Conservation (phyloP, 192 early-diverging fungal genomes). For the Backusella tuberculispora region DNA sequence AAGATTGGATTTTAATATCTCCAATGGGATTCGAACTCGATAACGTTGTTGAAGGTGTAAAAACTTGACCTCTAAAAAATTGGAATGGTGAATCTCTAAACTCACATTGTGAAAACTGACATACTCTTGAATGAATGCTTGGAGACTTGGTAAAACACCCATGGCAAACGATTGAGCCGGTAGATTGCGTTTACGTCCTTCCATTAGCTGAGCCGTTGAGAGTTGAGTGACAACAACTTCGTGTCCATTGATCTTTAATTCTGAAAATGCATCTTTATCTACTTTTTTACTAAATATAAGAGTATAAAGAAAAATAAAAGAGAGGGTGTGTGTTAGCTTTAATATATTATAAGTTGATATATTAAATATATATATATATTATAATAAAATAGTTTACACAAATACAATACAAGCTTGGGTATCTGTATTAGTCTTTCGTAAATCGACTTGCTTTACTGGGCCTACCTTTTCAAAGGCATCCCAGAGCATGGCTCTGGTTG, state of each 20-base stretch:
- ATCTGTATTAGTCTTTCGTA: neutral
- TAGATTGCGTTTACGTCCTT: neutral
- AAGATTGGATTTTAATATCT: neutral
- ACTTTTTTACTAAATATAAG: neutral
- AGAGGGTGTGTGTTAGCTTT: too few relatives aligned
- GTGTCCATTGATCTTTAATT: neutral
- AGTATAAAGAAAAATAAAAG: too few relatives aligned
- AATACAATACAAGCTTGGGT: neutral
- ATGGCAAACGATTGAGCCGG: neutral
- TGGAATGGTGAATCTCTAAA: neutral
- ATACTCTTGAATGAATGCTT: neutral
- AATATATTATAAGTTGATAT: too few relatives aligned
- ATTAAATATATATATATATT: too few relatives aligned
- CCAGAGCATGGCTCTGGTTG: slow-evolving; percentile 6
- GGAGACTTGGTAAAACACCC: neutral
- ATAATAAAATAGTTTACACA: neutral
- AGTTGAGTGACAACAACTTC: neutral
- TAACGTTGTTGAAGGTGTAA: neutral
- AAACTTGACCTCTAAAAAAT: neutral
- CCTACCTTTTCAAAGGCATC: neutral
- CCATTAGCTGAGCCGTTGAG: neutral
- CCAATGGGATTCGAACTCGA: neutral
- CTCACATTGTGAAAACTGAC: neutral
- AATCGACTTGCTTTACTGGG: neutral
- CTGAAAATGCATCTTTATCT: neutral